Evolutionary conservation across 1,284 basidiomycete genomes (phyloP).

Genomic region (Fistulinella cinereoalba): DNA sequence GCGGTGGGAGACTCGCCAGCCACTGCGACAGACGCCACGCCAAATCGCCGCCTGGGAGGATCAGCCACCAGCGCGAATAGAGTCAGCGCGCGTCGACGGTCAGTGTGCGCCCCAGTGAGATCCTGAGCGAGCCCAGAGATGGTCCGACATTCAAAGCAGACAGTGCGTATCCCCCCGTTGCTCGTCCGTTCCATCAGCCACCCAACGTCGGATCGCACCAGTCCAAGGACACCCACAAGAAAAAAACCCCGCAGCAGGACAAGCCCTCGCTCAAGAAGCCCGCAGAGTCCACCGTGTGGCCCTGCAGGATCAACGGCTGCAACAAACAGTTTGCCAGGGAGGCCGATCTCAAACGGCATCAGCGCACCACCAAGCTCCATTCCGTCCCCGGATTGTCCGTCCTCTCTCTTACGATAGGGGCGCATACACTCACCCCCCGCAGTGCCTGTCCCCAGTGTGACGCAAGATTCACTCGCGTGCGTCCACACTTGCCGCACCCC

Average conservation of each 20-base stretch:
- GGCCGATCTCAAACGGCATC: slow-evolving; percentile 74
- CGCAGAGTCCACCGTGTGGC: slow-evolving; percentile 57
- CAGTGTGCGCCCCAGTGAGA: slow-evolving; percentile 11
- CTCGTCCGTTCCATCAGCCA: slow-evolving; percentile 26
- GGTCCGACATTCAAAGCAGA: slow-evolving; percentile 35
- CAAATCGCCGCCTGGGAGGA: slow-evolving; percentile 26
- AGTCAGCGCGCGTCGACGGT: not conserved
- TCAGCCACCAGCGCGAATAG: slow-evolving; percentile 26
- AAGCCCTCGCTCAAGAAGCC: slow-evolving; percentile 38
- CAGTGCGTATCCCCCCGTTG: slow-evolving; percentile 30
- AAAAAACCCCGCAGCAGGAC: slow-evolving; percentile 35
- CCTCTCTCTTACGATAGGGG: slow-evolving; percentile 12
- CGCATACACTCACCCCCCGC: slow-evolving; percentile 13
- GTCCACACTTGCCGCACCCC: slow-evolving; percentile 26
- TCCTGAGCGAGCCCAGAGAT: slow-evolving; percentile 21
- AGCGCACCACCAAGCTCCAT: slow-evolving; percentile 71
- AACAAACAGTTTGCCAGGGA: slow-evolving; percentile 75
- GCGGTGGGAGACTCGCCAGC: slow-evolving; percentile 5
- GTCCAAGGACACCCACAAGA: slow-evolving; percentile 42
- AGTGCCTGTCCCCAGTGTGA: slow-evolving; percentile 76
- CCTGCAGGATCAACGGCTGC: slow-evolving; percentile 73
- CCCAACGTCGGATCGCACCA: slow-evolving; percentile 5
- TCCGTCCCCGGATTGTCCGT: slow-evolving; percentile 69
- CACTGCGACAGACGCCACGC: slow-evolving; percentile 26
- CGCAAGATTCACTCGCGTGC: slow-evolving; percentile 70